Conservation (phyloP, 768 basidiomycete species). For the Trametopsis cervina region DNA sequence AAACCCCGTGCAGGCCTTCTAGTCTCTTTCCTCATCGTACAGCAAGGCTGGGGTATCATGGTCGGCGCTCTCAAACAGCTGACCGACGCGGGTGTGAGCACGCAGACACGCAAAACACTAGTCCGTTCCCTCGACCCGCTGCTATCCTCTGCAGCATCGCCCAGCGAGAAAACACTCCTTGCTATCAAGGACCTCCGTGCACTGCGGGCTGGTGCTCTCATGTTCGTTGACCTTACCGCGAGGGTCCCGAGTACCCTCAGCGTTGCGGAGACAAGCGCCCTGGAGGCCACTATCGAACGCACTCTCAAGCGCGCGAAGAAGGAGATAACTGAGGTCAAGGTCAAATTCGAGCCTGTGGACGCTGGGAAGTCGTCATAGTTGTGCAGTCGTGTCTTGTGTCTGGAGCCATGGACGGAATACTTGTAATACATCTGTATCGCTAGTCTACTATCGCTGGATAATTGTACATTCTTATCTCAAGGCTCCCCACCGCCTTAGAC, state of each 20-base stretch:
- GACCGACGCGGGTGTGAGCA: slow-evolving; percentile 75
- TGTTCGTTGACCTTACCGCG: slow-evolving; percentile 78
- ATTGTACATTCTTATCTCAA: not conserved
- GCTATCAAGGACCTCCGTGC: slow-evolving; percentile 56
- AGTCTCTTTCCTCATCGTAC: slow-evolving; percentile 85
- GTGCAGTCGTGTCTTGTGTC: slow-evolving; percentile 2
- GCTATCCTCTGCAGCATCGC: slow-evolving; percentile 25
- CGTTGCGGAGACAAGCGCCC: slow-evolving; percentile 45
- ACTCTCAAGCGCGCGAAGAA: slow-evolving; percentile 49
- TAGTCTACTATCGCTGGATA: not conserved
- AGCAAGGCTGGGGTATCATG: slow-evolving; percentile 66
- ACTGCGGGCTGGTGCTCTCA: slow-evolving; percentile 70
- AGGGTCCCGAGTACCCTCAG: slow-evolving; percentile 56
- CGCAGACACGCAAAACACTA: slow-evolving; percentile 45
- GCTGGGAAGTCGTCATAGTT: not conserved
- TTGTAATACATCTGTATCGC: not conserved
- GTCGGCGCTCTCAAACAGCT: slow-evolving; percentile 71
- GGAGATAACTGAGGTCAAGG: slow-evolving; percentile 67
- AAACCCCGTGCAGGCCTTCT: slow-evolving; percentile 45
- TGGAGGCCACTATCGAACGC: slow-evolving; percentile 57
- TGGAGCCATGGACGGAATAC: not conserved
- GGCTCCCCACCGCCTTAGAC: not conserved
- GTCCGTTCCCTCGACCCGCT: slow-evolving; percentile 51
- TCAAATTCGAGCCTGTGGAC: slow-evolving; percentile 49
- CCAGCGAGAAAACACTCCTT: slow-evolving; percentile 26